phyloP scores from a whole-genome alignment of 768 basidiomycete species.

The Chalciporus sphaerocephalus region DNA sequence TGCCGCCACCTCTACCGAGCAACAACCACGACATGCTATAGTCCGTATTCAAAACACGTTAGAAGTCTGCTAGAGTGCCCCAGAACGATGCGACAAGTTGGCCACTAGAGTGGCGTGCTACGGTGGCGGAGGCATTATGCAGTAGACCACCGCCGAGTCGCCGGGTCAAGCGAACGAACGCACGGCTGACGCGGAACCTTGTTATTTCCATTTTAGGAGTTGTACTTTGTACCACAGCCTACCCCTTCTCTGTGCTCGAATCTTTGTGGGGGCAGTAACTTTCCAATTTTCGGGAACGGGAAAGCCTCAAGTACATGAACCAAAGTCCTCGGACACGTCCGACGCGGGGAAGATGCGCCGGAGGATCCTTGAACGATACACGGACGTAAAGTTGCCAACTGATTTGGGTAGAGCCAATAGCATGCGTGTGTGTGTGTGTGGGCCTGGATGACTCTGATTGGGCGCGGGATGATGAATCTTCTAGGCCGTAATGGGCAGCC shows the following conservation, averaged over 20 bases:
- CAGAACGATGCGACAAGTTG: slow-evolving; percentile 8
- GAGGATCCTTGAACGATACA: slow-evolving; percentile 1
- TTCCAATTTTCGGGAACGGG: background rate
- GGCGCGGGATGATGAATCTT: background rate
- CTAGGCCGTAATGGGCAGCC: background rate
- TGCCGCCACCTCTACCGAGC: background rate
- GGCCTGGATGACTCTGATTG: background rate
- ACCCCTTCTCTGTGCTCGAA: background rate
- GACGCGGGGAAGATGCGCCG: background rate
- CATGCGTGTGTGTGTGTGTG: background rate
- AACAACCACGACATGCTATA: slow-evolving; percentile 7
- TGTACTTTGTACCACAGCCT: no score
- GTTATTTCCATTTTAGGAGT: no score
- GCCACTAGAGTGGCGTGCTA: no score
- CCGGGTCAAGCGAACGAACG: no score
- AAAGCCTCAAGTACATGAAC: background rate
- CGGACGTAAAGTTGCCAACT: background rate
- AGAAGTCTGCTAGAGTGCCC: slow-evolving; percentile 5
- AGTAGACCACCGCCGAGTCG: no score
- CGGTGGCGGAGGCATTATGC: no score
- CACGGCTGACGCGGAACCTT: no score
- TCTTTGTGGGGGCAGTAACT: background rate
- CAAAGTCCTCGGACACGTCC: slow-evolving; percentile 21
- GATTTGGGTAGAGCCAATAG: background rate
- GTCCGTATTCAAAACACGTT: slow-evolving; percentile 3